A percentile compares a stretch with the other conserved stretches of the same genome.
phyloP scores from a whole-genome alignment of 176 grass and related monocot genomes.

The Dactylis glomerata region DNA sequence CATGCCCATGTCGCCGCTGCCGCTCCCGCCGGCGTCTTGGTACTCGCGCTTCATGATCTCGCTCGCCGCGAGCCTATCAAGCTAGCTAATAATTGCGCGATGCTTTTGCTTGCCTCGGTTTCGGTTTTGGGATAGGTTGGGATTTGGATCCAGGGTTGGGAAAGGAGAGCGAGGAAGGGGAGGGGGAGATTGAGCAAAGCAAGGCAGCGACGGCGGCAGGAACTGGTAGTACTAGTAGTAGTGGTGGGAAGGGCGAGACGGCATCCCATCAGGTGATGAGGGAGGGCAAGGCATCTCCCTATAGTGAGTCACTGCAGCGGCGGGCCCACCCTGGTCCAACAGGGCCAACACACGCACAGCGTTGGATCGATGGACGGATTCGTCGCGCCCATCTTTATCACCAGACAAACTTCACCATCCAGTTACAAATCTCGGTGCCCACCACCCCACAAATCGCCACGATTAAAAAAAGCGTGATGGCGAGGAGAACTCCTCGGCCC shows the following conservation, averaged over 20 bases:
- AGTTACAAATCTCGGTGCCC: constrained; percentile 50
- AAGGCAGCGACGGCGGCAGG: neutral
- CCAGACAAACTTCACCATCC: constrained; percentile 43
- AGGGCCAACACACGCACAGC: constrained; percentile 32
- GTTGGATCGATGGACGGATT: constrained; percentile 43
- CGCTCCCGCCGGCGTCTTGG: constrained; percentile 51
- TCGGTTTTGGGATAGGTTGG: constrained; percentile 37
- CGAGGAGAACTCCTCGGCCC: neutral
- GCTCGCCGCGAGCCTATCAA: neutral
- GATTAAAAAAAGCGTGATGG: constrained; percentile 27
- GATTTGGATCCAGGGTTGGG: constrained; percentile 49
- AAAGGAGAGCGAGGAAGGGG: neutral
- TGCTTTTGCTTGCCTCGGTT: constrained; percentile 28
- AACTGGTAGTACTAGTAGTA: neutral
- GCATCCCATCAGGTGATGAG: constrained; percentile 31
- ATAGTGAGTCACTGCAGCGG: constrained; percentile 18
- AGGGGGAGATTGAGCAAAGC: neutral
- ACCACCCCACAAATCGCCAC: constrained; percentile 37
- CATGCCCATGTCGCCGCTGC: neutral
- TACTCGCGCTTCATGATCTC: constrained; percentile 76
- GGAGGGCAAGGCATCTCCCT: constrained; percentile 39
- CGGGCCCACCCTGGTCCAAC: neutral
- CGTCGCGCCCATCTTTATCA: constrained; percentile 35
- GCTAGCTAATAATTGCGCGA: constrained; percentile 26
- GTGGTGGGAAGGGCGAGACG: neutral